Percentiles rank a stretch among this genome's conserved stretches.
Conservation (phyloP, 169 alveolate genomes). For the Plasmodium inui region DNA sequence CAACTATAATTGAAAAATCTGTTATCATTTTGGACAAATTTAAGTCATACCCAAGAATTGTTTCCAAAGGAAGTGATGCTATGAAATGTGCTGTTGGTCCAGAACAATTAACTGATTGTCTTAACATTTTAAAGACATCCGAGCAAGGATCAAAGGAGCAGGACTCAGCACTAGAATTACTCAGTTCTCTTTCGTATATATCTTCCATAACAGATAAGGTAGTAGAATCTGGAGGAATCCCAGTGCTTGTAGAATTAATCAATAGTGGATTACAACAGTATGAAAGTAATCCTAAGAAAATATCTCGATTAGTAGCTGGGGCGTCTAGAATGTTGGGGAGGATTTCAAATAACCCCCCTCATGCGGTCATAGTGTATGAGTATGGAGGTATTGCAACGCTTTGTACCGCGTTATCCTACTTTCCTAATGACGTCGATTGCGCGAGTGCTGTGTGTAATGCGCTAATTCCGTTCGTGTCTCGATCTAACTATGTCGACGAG, state of each 20-base stretch:
- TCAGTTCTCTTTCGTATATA: conserved; percentile 92
- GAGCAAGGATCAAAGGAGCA: conserved; percentile 89
- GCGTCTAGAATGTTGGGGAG: conserved; percentile 91
- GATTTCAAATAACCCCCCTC: conserved; percentile 88
- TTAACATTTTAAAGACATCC: conserved; percentile 87
- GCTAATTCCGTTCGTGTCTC: conserved; percentile 86
- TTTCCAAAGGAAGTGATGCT: conserved; percentile 91
- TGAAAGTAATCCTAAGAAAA: conserved; percentile 87
- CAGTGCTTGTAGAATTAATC: conserved; percentile 89
- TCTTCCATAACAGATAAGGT: conserved; percentile 92
- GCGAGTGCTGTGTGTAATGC: conserved; percentile 90
- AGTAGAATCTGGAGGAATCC: conserved; percentile 91
- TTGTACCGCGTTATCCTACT: conserved; percentile 89
- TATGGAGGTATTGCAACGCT: conserved; percentile 91
- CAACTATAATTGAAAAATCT: conserved; percentile 65
- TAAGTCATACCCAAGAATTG: conserved; percentile 79
- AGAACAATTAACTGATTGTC: conserved; percentile 89
- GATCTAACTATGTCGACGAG: conserved; percentile 81
- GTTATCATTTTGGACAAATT: conserved; percentile 81
- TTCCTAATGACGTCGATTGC: conserved; percentile 86
- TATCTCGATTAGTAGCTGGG: conserved; percentile 87
- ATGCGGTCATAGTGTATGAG: conserved; percentile 87
- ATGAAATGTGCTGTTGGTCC: conserved; percentile 90
- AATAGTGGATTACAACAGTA: conserved; percentile 88
- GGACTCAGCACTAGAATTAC: conserved; percentile 90